A percentile compares a stretch with the other conserved stretches of the same genome.
These are phyloP conservation scores for Fusarium veterinarium DNA, from an alignment of 2,329 filamentous ascomycete genomes.

Conservation along the genomic window DNA sequence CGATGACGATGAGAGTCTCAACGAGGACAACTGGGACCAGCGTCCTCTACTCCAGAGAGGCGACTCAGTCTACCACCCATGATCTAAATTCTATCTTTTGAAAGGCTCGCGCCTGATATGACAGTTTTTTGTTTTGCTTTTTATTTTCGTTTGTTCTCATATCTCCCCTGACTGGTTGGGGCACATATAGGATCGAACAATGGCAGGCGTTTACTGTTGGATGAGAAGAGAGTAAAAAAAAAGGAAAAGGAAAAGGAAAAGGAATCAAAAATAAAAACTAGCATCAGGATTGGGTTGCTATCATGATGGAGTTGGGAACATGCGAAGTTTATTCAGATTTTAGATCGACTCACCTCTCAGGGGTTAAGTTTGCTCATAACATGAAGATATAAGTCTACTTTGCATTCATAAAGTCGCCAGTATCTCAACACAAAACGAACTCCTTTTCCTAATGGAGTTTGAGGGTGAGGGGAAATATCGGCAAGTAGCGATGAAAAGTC, in stretches of 20 bases:
- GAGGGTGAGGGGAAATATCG: not conserved
- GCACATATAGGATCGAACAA: constrained; percentile 21
- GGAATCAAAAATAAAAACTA: constrained; percentile 18
- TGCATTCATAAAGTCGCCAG: not conserved
- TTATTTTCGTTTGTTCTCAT: constrained; percentile 17
- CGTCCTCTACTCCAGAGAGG: constrained; percentile 52
- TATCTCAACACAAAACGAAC: not conserved
- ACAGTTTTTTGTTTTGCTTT: constrained; percentile 35
- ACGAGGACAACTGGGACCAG: constrained; percentile 53
- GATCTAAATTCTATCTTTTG: not conserved
- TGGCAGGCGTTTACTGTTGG: constrained; percentile 30
- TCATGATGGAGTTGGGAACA: constrained; percentile 7
- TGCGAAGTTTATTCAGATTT: not conserved
- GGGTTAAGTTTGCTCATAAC: not conserved
- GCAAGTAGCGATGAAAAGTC: not conserved
- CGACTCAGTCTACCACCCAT: constrained; percentile 45
- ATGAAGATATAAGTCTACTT: not conserved
- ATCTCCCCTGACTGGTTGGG: constrained; percentile 15
- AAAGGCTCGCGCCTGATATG: constrained; percentile 1
- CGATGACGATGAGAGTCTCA: constrained; percentile 40
- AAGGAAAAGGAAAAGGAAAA: constrained; percentile 2
- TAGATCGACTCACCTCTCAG: not conserved
- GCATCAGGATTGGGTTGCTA: constrained; percentile 9
- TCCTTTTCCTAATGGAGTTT: not conserved
- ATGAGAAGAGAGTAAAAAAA: not conserved